A percentile compares a stretch with the other conserved stretches of the same genome.
Conservation (phyloP, 805 yeast species). For the Wickerhamiella brachini region DNA sequence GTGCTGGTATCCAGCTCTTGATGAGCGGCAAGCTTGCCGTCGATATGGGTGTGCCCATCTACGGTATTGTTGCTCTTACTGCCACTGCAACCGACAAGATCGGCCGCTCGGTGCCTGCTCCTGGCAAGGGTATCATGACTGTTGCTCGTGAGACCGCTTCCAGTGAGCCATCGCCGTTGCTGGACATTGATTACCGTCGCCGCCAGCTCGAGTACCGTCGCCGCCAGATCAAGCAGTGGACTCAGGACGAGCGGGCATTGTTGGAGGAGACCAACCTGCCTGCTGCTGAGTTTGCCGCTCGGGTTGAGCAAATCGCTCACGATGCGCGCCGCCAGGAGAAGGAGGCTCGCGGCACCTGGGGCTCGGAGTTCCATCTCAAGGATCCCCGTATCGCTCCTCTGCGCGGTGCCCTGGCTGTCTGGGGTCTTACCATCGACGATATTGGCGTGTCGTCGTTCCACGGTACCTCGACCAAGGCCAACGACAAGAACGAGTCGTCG, state of each 20-base stretch:
- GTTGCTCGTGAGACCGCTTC: constrained; percentile 92
- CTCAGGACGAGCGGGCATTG: constrained; percentile 61
- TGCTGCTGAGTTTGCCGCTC: constrained; percentile 49
- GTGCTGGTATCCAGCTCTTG: constrained; percentile 94
- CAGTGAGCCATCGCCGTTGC: constrained; percentile 63
- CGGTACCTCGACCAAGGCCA: constrained; percentile 97
- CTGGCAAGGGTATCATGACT: constrained; percentile 98
- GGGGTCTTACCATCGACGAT: constrained; percentile 86
- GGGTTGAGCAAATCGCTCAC: constrained; percentile 73
- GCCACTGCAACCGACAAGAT: constrained; percentile 98
- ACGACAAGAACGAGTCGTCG: constrained; percentile 94
- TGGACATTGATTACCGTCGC: constrained; percentile 85
- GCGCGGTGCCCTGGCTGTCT: constrained; percentile 93
- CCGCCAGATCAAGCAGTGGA: constrained; percentile 68
- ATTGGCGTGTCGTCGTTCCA: constrained; percentile 96
- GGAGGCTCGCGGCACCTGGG: constrained; percentile 87
- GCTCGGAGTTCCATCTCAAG: constrained; percentile 80
- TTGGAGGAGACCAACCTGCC: constrained; percentile 49
- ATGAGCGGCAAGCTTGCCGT: constrained; percentile 92
- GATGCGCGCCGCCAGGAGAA: constrained; percentile 76
- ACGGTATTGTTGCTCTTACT: constrained; percentile 86
- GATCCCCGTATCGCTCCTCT: constrained; percentile 94
- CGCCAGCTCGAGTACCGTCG: constrained; percentile 77
- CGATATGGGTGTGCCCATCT: constrained; percentile 98
- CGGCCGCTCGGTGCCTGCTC: constrained; percentile 98